phyloP scores from a whole-genome alignment of 352 stramenopile species.

The Pythium phragmitis region DNA sequence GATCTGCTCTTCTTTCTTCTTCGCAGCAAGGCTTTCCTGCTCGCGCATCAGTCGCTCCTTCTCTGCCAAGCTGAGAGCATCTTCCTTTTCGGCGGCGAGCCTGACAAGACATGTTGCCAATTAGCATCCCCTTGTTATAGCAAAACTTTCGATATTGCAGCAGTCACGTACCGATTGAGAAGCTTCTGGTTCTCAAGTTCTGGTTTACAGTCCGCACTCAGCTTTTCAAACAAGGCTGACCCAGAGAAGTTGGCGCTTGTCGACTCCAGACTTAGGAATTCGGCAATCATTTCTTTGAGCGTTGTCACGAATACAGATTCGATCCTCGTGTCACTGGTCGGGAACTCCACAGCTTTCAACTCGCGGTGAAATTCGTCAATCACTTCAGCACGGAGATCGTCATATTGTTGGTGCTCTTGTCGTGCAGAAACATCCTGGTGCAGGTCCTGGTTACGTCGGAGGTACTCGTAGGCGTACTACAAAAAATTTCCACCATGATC shows the following conservation, averaged over 20 bases:
- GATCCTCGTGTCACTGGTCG: conserved; percentile 64
- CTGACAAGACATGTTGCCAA: conserved; percentile 20
- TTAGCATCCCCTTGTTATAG: too few relatives aligned
- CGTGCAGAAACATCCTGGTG: conserved; percentile 55
- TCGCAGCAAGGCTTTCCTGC: conserved; percentile 43
- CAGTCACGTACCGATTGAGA: conserved; percentile 49
- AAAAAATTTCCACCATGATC: not conserved
- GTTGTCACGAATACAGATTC: conserved; percentile 54
- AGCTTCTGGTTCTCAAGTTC: conserved; percentile 74
- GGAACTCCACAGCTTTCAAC: conserved; percentile 51
- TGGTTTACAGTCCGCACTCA: conserved; percentile 57
- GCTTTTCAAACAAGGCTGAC: conserved; percentile 48
- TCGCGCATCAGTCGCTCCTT: conserved; percentile 62
- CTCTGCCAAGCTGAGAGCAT: conserved; percentile 54
- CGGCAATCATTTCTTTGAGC: conserved; percentile 54
- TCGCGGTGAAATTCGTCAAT: conserved; percentile 53
- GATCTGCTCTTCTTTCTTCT: conserved; percentile 68
- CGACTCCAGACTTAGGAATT: conserved; percentile 53
- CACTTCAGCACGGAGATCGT: conserved; percentile 53
- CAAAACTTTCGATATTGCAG: not conserved
- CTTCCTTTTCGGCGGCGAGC: conserved; percentile 64
- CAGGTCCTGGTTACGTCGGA: conserved; percentile 63
- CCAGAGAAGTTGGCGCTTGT: conserved; percentile 47
- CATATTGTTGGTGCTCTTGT: conserved; percentile 62
- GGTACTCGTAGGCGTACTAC: conserved; percentile 69